Base-by-base conservation (phyloP, 345 rosid species). In the Hibiscus tridactylites region DNA sequence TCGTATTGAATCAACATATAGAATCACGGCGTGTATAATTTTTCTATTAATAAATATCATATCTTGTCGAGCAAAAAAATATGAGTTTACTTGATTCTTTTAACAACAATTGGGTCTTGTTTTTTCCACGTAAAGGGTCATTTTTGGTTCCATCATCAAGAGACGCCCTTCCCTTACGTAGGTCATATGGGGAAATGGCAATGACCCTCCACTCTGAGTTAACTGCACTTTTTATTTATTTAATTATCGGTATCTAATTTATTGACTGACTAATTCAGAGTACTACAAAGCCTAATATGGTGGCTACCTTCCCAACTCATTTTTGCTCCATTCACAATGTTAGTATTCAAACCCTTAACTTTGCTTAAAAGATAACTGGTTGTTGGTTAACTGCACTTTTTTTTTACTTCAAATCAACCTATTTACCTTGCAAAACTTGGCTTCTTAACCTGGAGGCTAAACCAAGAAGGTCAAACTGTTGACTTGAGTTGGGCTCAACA, bases 401-500 rank as follows among this genome's bases (percentile, higher is more conserved):
- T 65, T 65, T 42, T 44, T 9, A 47, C 70, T 47, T 66, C 3
- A 46, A 66, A 26, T 47, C 21, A 66, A 47, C 37, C 31, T 2
- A 47, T 37, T 37, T 49, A 47, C 29, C 37, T 47, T 7, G 10
- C 12, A 53, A 46, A 44, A 24, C 28, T 65, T 65, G 44, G 46
- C 56, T 44, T 65, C 6, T 11, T 44, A 44, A 46, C 26, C 21
- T 39, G 10, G 44, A 39, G 26, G 15, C 54, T 19, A 71, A 71
- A 42, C 58, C 33, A 57, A 57, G 54, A 58, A 71, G 50, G 37
- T 70, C 39, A 70, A 70, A 12, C 4, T 57, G 39, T 71, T 71
- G 73, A 70, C 24, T 70, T 70, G 53, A 37, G 42, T 71, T 58
- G 56, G 73, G 73, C 54, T 58, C 2, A 70, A 57, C 65, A 71